Percentiles rank a stretch among this genome's conserved stretches.
Conservation (phyloP, 345 rosid genomes). For the Erysimum cheiranthoides region DNA sequence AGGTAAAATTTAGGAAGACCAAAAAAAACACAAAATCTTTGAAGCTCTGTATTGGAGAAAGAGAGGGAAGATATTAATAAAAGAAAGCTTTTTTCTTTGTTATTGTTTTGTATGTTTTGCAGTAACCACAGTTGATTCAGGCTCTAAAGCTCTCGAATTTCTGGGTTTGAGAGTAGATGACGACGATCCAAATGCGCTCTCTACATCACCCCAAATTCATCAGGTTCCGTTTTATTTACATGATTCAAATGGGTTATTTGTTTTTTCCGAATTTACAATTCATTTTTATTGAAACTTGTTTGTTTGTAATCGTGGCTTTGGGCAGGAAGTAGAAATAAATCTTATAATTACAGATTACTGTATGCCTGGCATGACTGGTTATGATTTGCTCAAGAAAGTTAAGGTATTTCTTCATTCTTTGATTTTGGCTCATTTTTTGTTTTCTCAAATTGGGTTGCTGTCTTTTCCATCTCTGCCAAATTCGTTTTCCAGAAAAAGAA, state of each 20-base stretch:
- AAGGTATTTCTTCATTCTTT: conserved; percentile 54
- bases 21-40: not conserved
- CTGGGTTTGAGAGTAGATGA: conserved; percentile 61
- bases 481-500: conserved; percentile 42
- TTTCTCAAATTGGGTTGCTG: conserved; percentile 28
- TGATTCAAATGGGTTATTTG: not conserved
- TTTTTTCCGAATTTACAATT: not conserved
- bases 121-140: conserved; percentile 96
- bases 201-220: conserved; percentile 49
- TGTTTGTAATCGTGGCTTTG: not conserved
- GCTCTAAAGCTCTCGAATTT: conserved; percentile 82
- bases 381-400: conserved; percentile 82
- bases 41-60: not conserved
- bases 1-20: conserved; percentile 48
- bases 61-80: not conserved
- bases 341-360: conserved; percentile 93
- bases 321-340: conserved; percentile 60
- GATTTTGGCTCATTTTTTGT: not conserved
- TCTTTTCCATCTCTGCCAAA: conserved; percentile 36
- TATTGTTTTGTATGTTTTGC: conserved; percentile 28
- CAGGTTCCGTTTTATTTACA: conserved; percentile 34
- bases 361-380: conserved; percentile 99
- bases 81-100: not conserved
- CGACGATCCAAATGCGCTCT: conserved; percentile 45
- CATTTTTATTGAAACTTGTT: not conserved